phyloP scores from a whole-genome alignment of 305 asterid genomes.

The Fraxinus latifolia region DNA sequence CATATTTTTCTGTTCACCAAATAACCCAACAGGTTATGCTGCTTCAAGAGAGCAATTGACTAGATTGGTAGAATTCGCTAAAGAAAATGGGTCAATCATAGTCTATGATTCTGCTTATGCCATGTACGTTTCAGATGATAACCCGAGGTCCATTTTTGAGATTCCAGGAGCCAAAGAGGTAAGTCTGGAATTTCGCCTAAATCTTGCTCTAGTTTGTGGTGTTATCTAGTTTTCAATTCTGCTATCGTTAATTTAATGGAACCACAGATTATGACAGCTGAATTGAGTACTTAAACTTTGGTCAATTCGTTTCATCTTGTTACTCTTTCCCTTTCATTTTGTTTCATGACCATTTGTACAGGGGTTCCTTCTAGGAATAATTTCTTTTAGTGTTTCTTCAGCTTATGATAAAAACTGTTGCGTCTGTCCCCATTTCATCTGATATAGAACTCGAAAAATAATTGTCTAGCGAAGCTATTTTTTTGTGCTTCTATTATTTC shows the following conservation, averaged over 20 bases:
- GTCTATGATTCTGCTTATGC: slow-evolving; percentile 97
- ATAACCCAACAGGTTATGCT: slow-evolving; percentile 88
- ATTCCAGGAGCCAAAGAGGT: slow-evolving; percentile 98
- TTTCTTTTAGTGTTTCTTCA: background rate
- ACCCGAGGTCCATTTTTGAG: slow-evolving; percentile 88
- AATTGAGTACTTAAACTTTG: background rate
- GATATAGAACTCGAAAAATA: background rate
- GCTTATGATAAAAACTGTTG: background rate
- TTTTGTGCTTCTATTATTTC: background rate
- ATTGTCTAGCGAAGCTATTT: background rate
- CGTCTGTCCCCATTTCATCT: background rate
- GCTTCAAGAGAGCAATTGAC: slow-evolving; percentile 93
- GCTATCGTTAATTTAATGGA: too few relatives aligned
- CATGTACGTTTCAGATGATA: slow-evolving; percentile 86
- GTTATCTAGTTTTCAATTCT: background rate
- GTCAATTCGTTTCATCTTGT: background rate
- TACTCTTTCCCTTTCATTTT: background rate
- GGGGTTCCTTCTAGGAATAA: background rate
- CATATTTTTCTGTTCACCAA: slow-evolving; percentile 86
- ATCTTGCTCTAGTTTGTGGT: background rate
- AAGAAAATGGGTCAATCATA: slow-evolving; percentile 83
- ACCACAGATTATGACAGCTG: background rate
- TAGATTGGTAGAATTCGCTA: slow-evolving; percentile 79
- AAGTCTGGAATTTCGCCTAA: slow-evolving; percentile 12
- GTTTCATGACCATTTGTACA: background rate